These are phyloP conservation scores for Abrus pulchellus DNA, from an alignment of 306 rosid species.

Conservation along the genomic window DNA sequence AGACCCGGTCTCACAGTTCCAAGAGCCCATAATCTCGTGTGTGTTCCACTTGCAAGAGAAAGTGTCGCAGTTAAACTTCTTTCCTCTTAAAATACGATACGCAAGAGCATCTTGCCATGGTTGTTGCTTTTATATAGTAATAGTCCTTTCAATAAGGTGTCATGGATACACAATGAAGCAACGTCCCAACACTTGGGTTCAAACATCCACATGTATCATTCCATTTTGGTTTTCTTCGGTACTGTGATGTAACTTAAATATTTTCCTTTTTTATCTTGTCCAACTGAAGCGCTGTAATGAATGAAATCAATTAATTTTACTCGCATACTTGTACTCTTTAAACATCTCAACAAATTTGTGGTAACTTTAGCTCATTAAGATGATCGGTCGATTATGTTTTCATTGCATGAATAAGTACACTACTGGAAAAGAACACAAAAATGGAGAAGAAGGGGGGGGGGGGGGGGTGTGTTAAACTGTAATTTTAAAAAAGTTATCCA, in stretches of 20 bases:
- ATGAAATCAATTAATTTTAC: no score
- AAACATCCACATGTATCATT: background rate
- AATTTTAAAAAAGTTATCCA: no score
- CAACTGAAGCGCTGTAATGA: background rate
- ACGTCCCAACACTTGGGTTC: background rate
- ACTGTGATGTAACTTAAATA: background rate
- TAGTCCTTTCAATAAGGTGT: constrained; percentile 23
- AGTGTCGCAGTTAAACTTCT: constrained; percentile 12
- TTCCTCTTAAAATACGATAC: background rate
- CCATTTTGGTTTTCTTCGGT: background rate
- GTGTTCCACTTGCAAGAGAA: constrained; percentile 47
- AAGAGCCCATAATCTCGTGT: constrained; percentile 50
- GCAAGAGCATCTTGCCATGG: background rate
- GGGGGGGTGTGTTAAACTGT: no score
- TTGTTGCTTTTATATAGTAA: background rate
- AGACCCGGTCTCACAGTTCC: constrained; percentile 57
- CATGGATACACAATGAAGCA: background rate
- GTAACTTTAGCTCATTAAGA: background rate
- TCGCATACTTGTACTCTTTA: background rate
- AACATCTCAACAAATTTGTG: background rate
- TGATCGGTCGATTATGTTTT: no score
- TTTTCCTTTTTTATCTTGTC: no score
- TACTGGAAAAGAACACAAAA: no score
- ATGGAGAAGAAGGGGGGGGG: no score
- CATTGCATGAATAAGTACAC: no score